Evolutionary conservation across 495 filamentous ascomycete genomes (phyloP), one percentile per base, ranked within the genome.

Genomic region (Astrothelium macrocarpum): DNA sequence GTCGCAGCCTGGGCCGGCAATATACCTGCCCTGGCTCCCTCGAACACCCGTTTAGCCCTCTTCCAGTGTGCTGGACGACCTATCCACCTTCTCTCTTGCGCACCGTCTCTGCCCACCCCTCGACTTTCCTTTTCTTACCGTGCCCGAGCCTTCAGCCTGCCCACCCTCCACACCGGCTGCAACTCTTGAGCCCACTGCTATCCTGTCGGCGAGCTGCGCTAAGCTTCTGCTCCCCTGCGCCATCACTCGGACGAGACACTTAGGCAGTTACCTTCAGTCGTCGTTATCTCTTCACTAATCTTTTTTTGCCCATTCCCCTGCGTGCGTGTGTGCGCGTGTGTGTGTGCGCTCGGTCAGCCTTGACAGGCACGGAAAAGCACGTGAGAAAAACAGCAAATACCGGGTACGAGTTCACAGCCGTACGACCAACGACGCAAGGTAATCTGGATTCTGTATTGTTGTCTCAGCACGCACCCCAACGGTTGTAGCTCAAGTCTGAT

Each of bases 391-490:
- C n/a, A 29, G 49, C 29, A 25, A 56, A 56, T 56, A 29, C 49
- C 49, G 23, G 49, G 49, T 29, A 56, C 49, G 9, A 29, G 25
- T 11, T 20, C 12, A 29, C 49, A 29, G 49, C 49, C 49, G 49
- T 56, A 56, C 49, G 25, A 56, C 49, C 49, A 56, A 56, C 23
- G 49, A 56, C 49, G 49, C 49, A 56, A 56, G 49, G 49, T 56
- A 56, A 56, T 29, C 49, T 56, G 49, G 49, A 56, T 56, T 29
- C 49, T n/a, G 49, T 56, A 56, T 9, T 16, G 29, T 56, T 56
- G 49, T 56, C 49, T 56, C 49, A 56, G 49, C 49, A 56, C 5
- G 49, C 20, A 10, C 49, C 49, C 25, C 49, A 56, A 56, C 49
- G 49, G 49, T n/a, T 29, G 25, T 11, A 20, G 49, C 49, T 56